A percentile compares a stretch with the other conserved stretches of the same genome.
These are phyloP conservation scores for Nakataea oryzae DNA, from an alignment of 2,329 filamentous ascomycete species.

Conservation along the genomic window DNA sequence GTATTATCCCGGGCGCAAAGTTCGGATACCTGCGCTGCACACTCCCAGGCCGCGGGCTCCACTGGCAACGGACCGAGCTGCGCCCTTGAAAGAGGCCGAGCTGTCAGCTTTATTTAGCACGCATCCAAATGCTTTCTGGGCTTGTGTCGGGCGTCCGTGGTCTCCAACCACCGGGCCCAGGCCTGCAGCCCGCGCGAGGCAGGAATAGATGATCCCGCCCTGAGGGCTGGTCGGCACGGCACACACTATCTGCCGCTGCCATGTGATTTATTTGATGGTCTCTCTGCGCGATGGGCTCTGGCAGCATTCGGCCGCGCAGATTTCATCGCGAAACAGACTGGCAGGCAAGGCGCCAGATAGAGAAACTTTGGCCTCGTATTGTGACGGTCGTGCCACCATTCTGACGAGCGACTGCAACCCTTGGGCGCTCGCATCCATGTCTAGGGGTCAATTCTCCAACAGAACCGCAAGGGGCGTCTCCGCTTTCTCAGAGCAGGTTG, in stretches of 20 bases:
- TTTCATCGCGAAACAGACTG: background rate
- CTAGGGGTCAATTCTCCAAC: constrained; percentile 3
- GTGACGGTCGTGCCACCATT: background rate
- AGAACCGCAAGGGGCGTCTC: background rate
- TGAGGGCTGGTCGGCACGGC: too few species aligned
- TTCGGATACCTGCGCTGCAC: background rate
- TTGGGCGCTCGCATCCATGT: constrained; percentile 1
- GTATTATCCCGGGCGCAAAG: background rate
- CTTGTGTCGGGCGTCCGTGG: too few species aligned
- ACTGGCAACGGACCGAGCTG: background rate
- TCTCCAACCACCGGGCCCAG: background rate
- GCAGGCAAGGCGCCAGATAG: background rate
- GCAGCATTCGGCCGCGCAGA: background rate
- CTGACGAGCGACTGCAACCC: background rate
- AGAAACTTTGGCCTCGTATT: background rate
- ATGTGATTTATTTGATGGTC: background rate
- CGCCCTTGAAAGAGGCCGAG: background rate
- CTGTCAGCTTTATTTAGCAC: background rate
- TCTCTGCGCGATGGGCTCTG: too few species aligned
- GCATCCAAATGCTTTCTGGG: background rate
- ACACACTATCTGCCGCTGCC: background rate
- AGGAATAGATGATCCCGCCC: background rate
- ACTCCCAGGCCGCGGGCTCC: background rate
- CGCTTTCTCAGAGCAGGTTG: background rate
- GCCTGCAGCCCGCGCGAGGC: background rate